These are phyloP conservation scores for Aureobasidium mangrovei DNA, from an alignment of 2,329 filamentous ascomycete species.

Conservation along the genomic window DNA sequence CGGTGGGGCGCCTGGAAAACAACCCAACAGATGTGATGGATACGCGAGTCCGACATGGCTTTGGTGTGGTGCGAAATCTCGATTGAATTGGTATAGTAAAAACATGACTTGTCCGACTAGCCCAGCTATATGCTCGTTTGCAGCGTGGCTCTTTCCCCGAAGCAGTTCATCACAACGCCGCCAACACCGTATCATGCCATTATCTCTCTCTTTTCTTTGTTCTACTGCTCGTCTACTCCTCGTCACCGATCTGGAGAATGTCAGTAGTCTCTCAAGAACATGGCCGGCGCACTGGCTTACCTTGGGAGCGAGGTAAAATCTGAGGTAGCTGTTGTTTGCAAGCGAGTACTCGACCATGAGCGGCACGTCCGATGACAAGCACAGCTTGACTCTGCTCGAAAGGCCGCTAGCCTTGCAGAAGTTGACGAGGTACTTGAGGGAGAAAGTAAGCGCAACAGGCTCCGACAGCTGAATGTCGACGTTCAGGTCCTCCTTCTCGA, in stretches of 20 bases:
- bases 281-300: conserved; percentile 40
- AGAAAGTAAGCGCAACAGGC: conserved; percentile 91
- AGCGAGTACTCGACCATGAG: conserved; percentile 88
- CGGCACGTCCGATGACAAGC: conserved; percentile 91
- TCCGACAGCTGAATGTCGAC: conserved; percentile 86
- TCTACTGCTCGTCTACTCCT: conserved; percentile 39
- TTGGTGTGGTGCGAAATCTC: neutral
- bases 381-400: conserved; percentile 76
- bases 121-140: neutral
- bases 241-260: conserved; percentile 56
- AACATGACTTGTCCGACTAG: neutral
- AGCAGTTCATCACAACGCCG: conserved; percentile 8
- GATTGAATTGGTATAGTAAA: conserved; percentile 9
- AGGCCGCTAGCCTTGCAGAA: conserved; percentile 96
- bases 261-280: conserved; percentile 26
- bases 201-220: neutral
- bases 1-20: neutral
- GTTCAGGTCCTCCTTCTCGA: conserved; percentile 80
- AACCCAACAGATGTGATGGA: neutral
- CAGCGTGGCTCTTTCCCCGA: neutral
- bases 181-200: conserved; percentile 13
- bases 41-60: no score
- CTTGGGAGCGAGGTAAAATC: conserved; percentile 98
- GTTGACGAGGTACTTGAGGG: conserved; percentile 98
- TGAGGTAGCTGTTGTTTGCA: conserved; percentile 73